These are phyloP conservation scores for Botrytis fragariae DNA, from an alignment of 2,329 filamentous ascomycete genomes.

Conservation along the genomic window DNA sequence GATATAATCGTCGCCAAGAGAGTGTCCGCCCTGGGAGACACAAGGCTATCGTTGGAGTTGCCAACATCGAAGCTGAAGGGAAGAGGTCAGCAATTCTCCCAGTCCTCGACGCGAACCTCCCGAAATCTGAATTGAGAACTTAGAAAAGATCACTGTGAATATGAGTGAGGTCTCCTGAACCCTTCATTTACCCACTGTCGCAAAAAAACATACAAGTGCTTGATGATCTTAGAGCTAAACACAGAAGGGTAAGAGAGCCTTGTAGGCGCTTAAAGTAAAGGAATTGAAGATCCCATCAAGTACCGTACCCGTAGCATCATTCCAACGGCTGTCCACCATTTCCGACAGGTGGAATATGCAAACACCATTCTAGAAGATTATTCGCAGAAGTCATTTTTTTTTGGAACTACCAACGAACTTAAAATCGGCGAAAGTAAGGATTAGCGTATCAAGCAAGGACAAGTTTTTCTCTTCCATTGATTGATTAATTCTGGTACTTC, in stretches of 20 bases:
- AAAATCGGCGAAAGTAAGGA: not conserved
- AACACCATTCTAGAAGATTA: conserved; percentile 3
- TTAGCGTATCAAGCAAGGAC: conserved; percentile 18
- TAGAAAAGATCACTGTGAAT: not conserved
- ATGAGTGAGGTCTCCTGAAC: not conserved
- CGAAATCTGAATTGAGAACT: not conserved
- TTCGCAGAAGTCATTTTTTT: not conserved
- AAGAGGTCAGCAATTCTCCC: not conserved
- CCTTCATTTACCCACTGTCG: not conserved
- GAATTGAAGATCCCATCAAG: not conserved
- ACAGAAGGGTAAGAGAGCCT: not conserved
- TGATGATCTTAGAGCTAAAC: not conserved
- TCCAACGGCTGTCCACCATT: not conserved
- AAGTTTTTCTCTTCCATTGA: conserved; percentile 7
- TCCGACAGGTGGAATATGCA: conserved; percentile 2
- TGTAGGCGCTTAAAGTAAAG: not conserved
- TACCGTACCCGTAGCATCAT: not conserved
- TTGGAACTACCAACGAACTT: not conserved
- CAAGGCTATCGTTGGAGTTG: not conserved
- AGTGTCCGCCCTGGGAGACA: not conserved
- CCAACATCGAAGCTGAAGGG: not conserved
- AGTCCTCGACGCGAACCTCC: not conserved
- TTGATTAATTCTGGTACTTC: conserved; percentile 1
- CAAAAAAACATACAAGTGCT: not conserved
- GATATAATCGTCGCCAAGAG: not conserved